These are phyloP conservation scores for Phytophthora syringae DNA, from an alignment of 352 stramenopile genomes.

Conservation along the genomic window DNA sequence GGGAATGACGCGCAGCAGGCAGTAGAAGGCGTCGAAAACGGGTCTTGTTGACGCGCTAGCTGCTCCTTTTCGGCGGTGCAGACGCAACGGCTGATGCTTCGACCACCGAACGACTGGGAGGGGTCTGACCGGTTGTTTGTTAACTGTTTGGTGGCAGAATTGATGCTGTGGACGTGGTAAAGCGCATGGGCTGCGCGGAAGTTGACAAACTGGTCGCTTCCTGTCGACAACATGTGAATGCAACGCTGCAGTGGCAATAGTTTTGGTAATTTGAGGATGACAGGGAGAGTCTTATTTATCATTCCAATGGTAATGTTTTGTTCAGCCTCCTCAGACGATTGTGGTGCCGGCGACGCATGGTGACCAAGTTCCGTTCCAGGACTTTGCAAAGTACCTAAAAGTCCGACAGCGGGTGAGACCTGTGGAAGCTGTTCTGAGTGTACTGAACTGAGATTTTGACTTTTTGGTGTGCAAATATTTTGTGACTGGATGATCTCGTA, in stretches of 20 bases:
- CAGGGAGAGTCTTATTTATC: constrained; percentile 2
- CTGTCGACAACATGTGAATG: constrained; percentile 57
- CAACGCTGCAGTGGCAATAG: background rate
- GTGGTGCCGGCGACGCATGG: constrained; percentile 35
- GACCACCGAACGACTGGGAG: background rate
- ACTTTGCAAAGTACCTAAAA: constrained; percentile 62
- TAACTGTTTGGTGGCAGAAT: constrained; percentile 32
- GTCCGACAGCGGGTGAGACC: constrained; percentile 39
- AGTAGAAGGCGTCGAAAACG: constrained; percentile 2
- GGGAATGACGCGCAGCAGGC: background rate
- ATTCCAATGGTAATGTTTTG: background rate
- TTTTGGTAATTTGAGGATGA: background rate
- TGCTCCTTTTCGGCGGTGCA: constrained; percentile 17
- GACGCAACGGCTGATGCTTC: background rate
- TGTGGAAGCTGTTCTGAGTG: background rate
- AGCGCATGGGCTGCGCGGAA: constrained; percentile 62
- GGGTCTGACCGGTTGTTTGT: background rate
- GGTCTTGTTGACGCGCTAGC: constrained; percentile 1
- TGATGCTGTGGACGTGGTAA: constrained; percentile 54
- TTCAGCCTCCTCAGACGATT: constrained; percentile 63
- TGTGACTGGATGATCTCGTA: constrained; percentile 15
- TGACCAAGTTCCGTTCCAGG: constrained; percentile 42
- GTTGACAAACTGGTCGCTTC: constrained; percentile 63
- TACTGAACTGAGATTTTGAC: background rate
- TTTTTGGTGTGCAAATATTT: background rate